Percentiles rank a stretch among this genome's conserved stretches.
phyloP scores from a whole-genome alignment of 2,329 filamentous ascomycete species.

The Colletotrichum cereale region DNA sequence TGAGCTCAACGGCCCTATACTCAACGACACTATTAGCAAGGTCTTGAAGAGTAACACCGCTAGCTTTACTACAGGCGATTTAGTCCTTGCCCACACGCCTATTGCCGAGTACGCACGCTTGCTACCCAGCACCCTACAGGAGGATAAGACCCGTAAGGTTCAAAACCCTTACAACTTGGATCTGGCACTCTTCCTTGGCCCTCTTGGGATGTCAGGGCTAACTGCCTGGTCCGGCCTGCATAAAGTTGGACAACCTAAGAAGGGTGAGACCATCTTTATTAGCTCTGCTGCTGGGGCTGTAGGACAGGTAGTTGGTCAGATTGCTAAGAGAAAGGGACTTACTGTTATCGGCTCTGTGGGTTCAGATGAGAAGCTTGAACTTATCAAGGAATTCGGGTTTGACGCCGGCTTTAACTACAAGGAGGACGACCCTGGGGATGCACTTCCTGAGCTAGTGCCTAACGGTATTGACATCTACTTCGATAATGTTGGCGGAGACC shows the following conservation, averaged over 20 bases:
- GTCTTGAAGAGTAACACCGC: conserved; percentile 77
- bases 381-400: conserved; percentile 66
- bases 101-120: conserved; percentile 73
- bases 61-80: conserved; percentile 61
- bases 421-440: conserved; percentile 78
- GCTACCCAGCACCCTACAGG: conserved; percentile 10
- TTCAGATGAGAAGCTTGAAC: conserved; percentile 83
- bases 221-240: conserved; percentile 79
- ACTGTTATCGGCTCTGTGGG: conserved; percentile 87
- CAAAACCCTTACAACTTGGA: conserved; percentile 78
- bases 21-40: conserved; percentile 73
- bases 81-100: conserved; percentile 61
- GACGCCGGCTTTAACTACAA: conserved; percentile 87
- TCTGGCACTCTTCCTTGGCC: conserved; percentile 76
- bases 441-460: conserved; percentile 78
- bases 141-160: conserved; percentile 50
- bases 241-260: conserved; percentile 72
- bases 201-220: conserved; percentile 72
- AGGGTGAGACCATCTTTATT: conserved; percentile 83
- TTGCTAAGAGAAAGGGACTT: conserved; percentile 85
- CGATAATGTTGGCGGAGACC: conserved; percentile 67
- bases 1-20: conserved; percentile 71
- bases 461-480: conserved; percentile 81
- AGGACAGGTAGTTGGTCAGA: conserved; percentile 86
- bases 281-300: conserved; percentile 85